Evolutionary conservation across 164 flowering plant species (phyloP), one percentile per base, ranked within the genome.

Genomic region (Tetracentron sinense): DNA sequence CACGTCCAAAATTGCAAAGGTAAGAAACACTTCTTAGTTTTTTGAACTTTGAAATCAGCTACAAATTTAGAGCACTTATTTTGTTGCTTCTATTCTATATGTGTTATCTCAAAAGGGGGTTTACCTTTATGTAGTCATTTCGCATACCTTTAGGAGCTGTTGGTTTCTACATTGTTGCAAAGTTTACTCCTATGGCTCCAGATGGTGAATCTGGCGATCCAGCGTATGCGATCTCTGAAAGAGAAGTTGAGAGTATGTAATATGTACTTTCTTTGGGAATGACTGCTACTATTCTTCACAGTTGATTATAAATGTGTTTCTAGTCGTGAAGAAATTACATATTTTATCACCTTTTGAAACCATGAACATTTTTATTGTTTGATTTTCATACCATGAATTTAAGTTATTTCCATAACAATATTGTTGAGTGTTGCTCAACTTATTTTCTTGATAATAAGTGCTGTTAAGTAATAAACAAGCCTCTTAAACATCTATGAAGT

Each of bases 171-270:
- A 80, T 94, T 69, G 90, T 88, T 63, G 96, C 94, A 42, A 94
- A 89, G 65, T 94, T 85, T 74, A 88, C 89, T 56, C 99, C 99
- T 20, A 88, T 94, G 96, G 78, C 95, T 66, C 84, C 85, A 49
- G 90, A 91, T 80, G 99, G 99, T 72, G 96, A 88, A 82, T 80
- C 85, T 70, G 99, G 99, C 70, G 85, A 88, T 64, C 88, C 97
- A 30, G 88, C 78, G 30, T 94, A 65, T 82, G 83, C 74, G 54
- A 77, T 91, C 53, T 85, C 99, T 38, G 92, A 84, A 54, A 89
- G 73, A 73, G 74, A 87, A 22, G 81, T 88, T 68, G 96, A 87
- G 69, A 88, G 99, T 94, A 80, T 77, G 96, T 75, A 6, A 33
- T 33, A 33, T 64, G 46, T 25, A 54, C 23, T 38, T 58, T 48